Conservation (phyloP, 1,284 basidiomycete species). For the Ganoderma resinaceum region DNA sequence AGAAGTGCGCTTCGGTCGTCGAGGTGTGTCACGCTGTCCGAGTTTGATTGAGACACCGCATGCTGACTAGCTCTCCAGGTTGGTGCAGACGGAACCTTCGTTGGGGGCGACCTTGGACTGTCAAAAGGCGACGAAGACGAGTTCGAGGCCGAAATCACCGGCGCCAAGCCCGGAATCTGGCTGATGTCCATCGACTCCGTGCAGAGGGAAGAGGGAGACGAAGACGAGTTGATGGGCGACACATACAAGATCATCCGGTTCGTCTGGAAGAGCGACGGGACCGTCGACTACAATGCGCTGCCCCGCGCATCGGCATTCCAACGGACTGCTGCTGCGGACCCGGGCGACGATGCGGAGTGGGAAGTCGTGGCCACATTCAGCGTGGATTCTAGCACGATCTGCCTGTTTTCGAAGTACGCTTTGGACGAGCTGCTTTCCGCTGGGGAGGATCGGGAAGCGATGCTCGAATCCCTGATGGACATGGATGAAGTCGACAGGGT, state of each 20-base stretch:
- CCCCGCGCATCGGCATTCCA: not conserved
- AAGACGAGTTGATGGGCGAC: not conserved
- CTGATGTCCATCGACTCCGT: constrained; percentile 7
- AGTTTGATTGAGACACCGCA: not conserved
- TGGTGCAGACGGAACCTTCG: not conserved
- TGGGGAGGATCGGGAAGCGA: not conserved
- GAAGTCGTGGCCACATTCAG: not conserved
- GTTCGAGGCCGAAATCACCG: constrained; percentile 20
- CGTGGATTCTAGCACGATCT: not conserved
- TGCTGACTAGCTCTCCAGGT: not conserved
- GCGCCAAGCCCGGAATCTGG: constrained; percentile 23
- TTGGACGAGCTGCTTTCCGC: not conserved
- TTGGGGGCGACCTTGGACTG: not conserved
- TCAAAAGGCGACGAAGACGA: constrained; percentile 16
- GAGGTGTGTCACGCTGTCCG: not conserved
- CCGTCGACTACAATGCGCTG: not conserved
- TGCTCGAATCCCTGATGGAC: not conserved
- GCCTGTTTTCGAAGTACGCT: not conserved
- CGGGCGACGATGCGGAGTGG: not conserved
- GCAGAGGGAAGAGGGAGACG: not conserved
- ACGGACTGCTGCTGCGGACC: not conserved
- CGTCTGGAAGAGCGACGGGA: not conserved
- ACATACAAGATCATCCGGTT: not conserved
- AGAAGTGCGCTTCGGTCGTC: not conserved
- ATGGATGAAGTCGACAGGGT: not conserved